Base-by-base conservation (phyloP, 1,139 yeast species). In the Yamadazyma spencermartinsiae region DNA sequence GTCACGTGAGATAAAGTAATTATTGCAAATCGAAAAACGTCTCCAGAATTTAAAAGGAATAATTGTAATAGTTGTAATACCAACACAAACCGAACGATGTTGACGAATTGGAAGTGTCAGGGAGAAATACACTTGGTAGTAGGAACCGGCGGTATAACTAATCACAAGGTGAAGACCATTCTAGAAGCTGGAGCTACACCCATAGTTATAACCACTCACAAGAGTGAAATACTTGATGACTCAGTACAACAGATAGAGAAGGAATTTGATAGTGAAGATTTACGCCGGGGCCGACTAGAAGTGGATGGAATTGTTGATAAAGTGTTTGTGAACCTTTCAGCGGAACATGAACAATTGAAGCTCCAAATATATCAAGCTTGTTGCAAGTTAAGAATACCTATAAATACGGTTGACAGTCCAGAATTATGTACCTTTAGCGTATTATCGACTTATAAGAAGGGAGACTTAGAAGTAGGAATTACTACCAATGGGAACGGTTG, bases 401-500 rank as follows among this genome's bases (percentile, higher is more conserved):
- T 90, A 29, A 89, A 89, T 54, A 82, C 85, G 0, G 76, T 86
- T 1, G 96, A 88, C 51, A 74, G 79, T 5, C 81, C 90, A 0
- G 80, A 80, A 31, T 68, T 74, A 28, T 86, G 95, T 40, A 78
- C 90, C 0, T 90, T 90, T 56, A 79, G 94, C 0, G 58, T 89
- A 41, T 66, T 88, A 26, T 86, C 97, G 0, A 79, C 92, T 0
- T 78, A 76, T 54, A 63, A 67, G 1, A 80, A 82, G 39, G 95
- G 95, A 1, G 81, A 79, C 44, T 79, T 90, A 61, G 94, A 86
- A 58, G 52, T 90, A 37, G 95, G 96, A 0, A 80, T 90, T 4
- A 81, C 94, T 7, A 90, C 98, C 0, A 76, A 81, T 27, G 96
- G 97, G 0, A 86, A 86, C 60, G 97, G 98, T 2, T 90, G 97